These are phyloP conservation scores for Millerozyma acaciae DNA, from an alignment of 805 yeast species.

Conservation along the genomic window DNA sequence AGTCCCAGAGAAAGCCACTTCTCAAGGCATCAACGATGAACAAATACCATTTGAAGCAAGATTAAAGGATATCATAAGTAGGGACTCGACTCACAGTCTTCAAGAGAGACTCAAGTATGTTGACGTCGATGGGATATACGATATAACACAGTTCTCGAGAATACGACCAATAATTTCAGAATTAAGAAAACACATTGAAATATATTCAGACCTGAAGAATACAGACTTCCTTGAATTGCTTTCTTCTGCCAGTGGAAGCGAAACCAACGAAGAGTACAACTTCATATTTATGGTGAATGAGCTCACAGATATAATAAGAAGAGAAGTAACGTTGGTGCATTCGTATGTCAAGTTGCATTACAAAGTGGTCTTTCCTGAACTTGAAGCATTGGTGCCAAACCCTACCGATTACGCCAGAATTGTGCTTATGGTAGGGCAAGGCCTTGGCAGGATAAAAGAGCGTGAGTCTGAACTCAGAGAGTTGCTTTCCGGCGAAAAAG, in stretches of 20 bases:
- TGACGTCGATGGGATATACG: slow-evolving; percentile 17
- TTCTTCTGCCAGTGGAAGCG: slow-evolving; percentile 24
- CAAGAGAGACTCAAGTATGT: slow-evolving; percentile 15
- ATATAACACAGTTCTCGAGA: slow-evolving; percentile 18
- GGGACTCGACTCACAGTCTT: slow-evolving; percentile 7
- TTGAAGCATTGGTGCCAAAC: slow-evolving; percentile 57
- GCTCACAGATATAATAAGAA: slow-evolving; percentile 48
- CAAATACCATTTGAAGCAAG: slow-evolving; percentile 12
- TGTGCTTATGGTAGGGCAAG: slow-evolving; percentile 49
- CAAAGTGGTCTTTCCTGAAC: slow-evolving; percentile 63
- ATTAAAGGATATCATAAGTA: slow-evolving; percentile 10
- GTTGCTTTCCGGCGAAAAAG: slow-evolving; percentile 58
- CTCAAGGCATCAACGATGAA: too few species aligned
- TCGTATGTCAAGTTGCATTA: slow-evolving; percentile 51
- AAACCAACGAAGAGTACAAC: slow-evolving; percentile 40
- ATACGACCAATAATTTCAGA: slow-evolving; percentile 22
- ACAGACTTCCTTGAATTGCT: slow-evolving; percentile 29
- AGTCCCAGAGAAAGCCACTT: too few species aligned
- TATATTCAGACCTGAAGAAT: slow-evolving; percentile 19
- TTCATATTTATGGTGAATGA: slow-evolving; percentile 54
- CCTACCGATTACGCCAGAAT: slow-evolving; percentile 60
- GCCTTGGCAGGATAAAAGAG: slow-evolving; percentile 25
- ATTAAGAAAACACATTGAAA: slow-evolving; percentile 17
- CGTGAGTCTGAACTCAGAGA: slow-evolving; percentile 34
- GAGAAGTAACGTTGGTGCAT: slow-evolving; percentile 50